phyloP scores from a whole-genome alignment of 192 early-diverging fungal species.

The Gonapodya prolifera region DNA sequence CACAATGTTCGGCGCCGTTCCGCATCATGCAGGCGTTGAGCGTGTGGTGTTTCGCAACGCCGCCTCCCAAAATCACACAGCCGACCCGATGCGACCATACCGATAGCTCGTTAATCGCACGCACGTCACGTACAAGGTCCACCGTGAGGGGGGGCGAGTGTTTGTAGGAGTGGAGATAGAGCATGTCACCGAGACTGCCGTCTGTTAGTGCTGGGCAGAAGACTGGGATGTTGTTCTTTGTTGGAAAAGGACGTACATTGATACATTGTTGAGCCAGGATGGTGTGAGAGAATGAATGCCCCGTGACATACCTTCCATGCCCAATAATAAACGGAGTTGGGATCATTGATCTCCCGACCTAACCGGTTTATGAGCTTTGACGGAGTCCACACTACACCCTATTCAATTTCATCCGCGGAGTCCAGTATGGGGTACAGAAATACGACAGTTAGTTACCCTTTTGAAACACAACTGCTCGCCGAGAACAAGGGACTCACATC shows the following conservation, averaged over 20 bases:
- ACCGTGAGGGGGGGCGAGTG: slow-evolving; percentile 89
- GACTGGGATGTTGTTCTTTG: slow-evolving; percentile 92
- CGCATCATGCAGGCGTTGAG: slow-evolving; percentile 98
- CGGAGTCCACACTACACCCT: slow-evolving; percentile 77
- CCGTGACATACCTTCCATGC: slow-evolving; percentile 55
- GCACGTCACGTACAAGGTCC: slow-evolving; percentile 86
- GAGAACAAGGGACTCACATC: slow-evolving; percentile 23
- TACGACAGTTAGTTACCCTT: background rate
- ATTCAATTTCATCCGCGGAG: background rate
- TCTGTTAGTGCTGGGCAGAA: slow-evolving; percentile 97
- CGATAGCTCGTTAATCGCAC: slow-evolving; percentile 80
- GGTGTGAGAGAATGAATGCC: no score
- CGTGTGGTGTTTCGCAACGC: slow-evolving; percentile 96
- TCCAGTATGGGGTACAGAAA: background rate
- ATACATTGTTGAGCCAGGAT: background rate
- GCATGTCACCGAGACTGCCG: slow-evolving; percentile 97
- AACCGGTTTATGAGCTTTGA: slow-evolving; percentile 77
- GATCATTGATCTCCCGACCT: slow-evolving; percentile 81
- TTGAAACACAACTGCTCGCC: no score
- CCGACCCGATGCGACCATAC: slow-evolving; percentile 95
- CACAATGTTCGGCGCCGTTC: slow-evolving; percentile 93
- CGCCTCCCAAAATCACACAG: slow-evolving; percentile 92
- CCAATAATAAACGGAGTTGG: slow-evolving; percentile 93
- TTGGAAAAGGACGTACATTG: no score
- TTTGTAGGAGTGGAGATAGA: slow-evolving; percentile 96